These are phyloP conservation scores for Polychaeton citri DNA, from an alignment of 2,329 filamentous ascomycete genomes.

Conservation along the genomic window DNA sequence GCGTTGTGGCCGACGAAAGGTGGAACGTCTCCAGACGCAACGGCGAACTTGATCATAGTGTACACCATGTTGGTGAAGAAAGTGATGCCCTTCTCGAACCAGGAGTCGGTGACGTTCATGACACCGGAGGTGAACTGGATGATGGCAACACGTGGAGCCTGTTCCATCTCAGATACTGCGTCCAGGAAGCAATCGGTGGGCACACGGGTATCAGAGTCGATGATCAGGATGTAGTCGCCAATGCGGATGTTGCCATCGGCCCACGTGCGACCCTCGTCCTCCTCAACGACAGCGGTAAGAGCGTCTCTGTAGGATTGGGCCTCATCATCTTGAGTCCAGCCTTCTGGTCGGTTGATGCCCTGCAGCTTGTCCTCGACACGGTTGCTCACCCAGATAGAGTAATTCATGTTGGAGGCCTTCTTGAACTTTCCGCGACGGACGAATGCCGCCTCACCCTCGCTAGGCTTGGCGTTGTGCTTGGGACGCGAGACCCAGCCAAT, in stretches of 20 bases:
- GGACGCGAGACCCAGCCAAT: slow-evolving; percentile 38
- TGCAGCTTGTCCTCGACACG: slow-evolving; percentile 57
- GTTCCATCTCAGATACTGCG: slow-evolving; percentile 70
- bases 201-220: slow-evolving; percentile 69
- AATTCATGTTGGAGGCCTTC: slow-evolving; percentile 65
- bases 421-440: slow-evolving; percentile 53
- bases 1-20: slow-evolving; percentile 76
- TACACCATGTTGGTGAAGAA: slow-evolving; percentile 53
- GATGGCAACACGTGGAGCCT: slow-evolving; percentile 64
- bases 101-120: slow-evolving; percentile 65
- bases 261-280: slow-evolving; percentile 55
- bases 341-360: slow-evolving; percentile 40
- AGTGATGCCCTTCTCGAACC: slow-evolving; percentile 34
- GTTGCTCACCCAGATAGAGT: slow-evolving; percentile 48
- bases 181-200: slow-evolving; percentile 66
- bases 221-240: slow-evolving; percentile 69
- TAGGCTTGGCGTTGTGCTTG: slow-evolving; percentile 38
- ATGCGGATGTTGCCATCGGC: slow-evolving; percentile 76
- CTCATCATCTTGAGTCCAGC: slow-evolving; percentile 59
- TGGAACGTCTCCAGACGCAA: slow-evolving; percentile 62
- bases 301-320: slow-evolving; percentile 49
- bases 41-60: slow-evolving; percentile 63
- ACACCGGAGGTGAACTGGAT: slow-evolving; percentile 66
- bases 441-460: slow-evolving; percentile 36
- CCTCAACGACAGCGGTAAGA: slow-evolving; percentile 52